These are phyloP conservation scores for Thozetella sp. DNA, from an alignment of 495 filamentous ascomycete genomes.

Conservation along the genomic window DNA sequence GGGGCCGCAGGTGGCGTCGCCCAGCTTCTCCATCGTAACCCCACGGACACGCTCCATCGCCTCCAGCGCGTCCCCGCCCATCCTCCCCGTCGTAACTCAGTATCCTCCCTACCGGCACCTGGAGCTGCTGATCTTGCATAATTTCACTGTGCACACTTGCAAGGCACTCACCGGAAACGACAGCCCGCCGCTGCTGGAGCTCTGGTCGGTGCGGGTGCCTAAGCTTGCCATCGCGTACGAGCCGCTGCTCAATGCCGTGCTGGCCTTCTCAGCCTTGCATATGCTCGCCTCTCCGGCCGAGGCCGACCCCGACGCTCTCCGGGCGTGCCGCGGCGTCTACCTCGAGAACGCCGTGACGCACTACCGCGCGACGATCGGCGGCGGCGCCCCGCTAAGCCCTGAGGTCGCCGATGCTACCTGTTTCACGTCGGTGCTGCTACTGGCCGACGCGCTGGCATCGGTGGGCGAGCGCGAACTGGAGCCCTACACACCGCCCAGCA, in stretches of 20 bases:
- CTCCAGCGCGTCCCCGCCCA: not conserved
- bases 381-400: not conserved
- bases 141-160: not conserved
- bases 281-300: not conserved
- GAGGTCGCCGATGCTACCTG: not conserved
- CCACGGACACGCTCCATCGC: not conserved
- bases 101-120: not conserved
- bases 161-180: not conserved
- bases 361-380: not conserved
- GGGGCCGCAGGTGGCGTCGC: not conserved
- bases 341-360: not conserved
- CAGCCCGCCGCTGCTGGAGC: not conserved
- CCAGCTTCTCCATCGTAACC: not conserved
- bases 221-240: not conserved
- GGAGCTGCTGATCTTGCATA: constrained; percentile 3
- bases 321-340: not conserved
- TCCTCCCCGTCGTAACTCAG: not conserved
- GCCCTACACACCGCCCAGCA: not conserved
- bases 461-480: not conserved
- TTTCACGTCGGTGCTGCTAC: not conserved
- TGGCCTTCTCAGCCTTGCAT: not conserved
- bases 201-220: not conserved
- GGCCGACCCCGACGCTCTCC: not conserved
- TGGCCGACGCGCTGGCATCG: not conserved
- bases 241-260: not conserved